Evolutionary conservation across 441 rosid species (phyloP).

Genomic region (Rhodomyrtus psidioides): DNA sequence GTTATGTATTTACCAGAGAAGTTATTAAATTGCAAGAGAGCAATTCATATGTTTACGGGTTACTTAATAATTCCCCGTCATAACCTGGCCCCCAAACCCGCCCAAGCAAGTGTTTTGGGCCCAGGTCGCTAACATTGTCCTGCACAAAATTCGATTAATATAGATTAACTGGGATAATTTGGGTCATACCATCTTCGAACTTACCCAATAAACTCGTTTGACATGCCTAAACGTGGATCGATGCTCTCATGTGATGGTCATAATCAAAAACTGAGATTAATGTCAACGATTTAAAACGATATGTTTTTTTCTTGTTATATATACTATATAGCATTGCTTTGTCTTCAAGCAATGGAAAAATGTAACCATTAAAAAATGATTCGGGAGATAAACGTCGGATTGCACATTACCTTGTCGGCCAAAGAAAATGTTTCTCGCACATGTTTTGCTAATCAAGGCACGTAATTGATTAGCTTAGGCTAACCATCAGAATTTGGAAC

Average conservation of each 20-base stretch:
- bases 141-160: too few relatives aligned
- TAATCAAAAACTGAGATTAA: not conserved
- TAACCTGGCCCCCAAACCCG: fast-evolving
- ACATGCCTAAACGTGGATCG: not conserved
- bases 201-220: not conserved
- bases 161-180: too few relatives aligned
- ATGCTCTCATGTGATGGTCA: not conserved
- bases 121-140: too few relatives aligned
- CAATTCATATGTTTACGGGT: not conserved
- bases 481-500: not conserved
- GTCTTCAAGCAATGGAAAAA: not conserved
- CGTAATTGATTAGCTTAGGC: not conserved
- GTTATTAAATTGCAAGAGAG: not conserved
- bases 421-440: not conserved
- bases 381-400: not conserved
- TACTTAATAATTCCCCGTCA: not conserved
- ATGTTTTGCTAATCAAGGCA: not conserved
- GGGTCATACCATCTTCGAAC: too few relatives aligned
- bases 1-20: not conserved
- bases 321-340: not conserved
- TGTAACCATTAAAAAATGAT: not conserved
- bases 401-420: not conserved
- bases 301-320: not conserved
- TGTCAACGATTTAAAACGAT: not conserved
- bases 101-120: too few relatives aligned